Base-by-base conservation (phyloP, 495 filamentous ascomycete species). In the Hypomontagnella submonticulosa region DNA sequence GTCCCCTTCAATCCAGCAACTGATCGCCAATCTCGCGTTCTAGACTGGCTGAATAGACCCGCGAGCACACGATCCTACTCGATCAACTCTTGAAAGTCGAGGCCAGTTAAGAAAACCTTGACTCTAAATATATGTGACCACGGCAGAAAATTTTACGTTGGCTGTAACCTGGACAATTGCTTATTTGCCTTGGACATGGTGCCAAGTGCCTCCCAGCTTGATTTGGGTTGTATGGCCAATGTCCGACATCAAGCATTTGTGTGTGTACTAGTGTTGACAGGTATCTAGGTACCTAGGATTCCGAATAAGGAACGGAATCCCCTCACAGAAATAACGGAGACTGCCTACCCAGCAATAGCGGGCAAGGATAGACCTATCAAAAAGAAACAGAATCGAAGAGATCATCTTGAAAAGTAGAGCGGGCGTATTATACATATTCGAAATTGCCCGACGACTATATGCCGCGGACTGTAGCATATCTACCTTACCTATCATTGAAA, bases 1-100 rank as follows among this genome's bases (percentile, higher is more conserved):
- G 60, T 64, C 50, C 66, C 66, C 55, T 61, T 64, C 49, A 69
- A 60, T 43, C 55, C 40, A 69, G 60, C 55, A 64, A 69, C 66
- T 69, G 66, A 64, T 69, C 66, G 66, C 46, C 66, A 56, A 53
- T 57, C 43, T 51, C 54, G 58, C 47, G 60, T 64, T 69, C 66
- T 64, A 61, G 66, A 69, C 60, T 69, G 60, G 52, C 57, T 57
- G 52, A 20, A 37, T 12, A 47, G 34, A 50, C 46, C 46, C 48
- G 57, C 57, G 51, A 44, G 49, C 27, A 36, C 32, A 37, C 30
- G 38, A 43, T 13, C 30, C 41, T 2, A 27, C 38, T n/a, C 15
- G 9, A 40, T 42, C 11, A 4, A n/a, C 23, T 23, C 27, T 36
- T 4, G 46, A 27, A 7, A 16, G 4, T 18, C 18, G 15, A 50